A percentile compares a stretch with the other conserved stretches of the same genome.
These are phyloP conservation scores for Musa beccarii DNA, from an alignment of 176 grass and related monocot genomes.

Conservation along the genomic window DNA sequence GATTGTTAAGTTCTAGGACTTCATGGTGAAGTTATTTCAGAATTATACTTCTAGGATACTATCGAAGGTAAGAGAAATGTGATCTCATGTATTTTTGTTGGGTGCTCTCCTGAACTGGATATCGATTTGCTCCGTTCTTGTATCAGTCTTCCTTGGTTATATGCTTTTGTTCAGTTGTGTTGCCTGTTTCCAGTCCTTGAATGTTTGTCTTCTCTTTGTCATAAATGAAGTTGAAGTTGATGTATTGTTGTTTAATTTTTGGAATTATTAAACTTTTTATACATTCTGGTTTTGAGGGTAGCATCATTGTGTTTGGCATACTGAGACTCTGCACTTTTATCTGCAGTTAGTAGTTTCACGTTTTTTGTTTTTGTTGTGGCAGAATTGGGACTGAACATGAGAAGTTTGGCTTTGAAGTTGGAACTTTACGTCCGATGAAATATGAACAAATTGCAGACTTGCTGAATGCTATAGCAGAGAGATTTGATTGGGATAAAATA, in stretches of 20 bases:
- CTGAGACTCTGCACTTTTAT: background rate
- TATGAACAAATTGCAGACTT: slow-evolving; percentile 87
- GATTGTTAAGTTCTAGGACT: no score
- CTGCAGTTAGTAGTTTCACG: background rate
- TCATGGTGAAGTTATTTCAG: background rate
- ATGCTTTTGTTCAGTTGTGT: no score
- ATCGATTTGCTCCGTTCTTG: background rate
- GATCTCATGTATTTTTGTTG: no score
- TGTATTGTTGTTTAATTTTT: background rate
- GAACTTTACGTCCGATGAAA: slow-evolving; percentile 70
- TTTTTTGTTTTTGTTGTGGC: slow-evolving; percentile 13
- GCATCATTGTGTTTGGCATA: background rate
- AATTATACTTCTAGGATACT: background rate
- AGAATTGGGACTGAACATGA: slow-evolving; percentile 99
- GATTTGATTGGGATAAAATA: slow-evolving; percentile 94
- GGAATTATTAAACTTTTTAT: no score
- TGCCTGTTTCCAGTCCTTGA: background rate
- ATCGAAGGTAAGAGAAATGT: background rate
- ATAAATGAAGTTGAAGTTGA: background rate
- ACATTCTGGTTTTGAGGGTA: background rate
- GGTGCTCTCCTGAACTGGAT: no score
- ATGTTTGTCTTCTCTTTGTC: background rate
- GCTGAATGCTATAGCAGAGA: slow-evolving; percentile 65
- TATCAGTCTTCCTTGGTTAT: background rate
- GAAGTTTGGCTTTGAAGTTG: slow-evolving; percentile 91